Conservation (phyloP, 768 basidiomycete species). For the Tricholoma sp. region DNA sequence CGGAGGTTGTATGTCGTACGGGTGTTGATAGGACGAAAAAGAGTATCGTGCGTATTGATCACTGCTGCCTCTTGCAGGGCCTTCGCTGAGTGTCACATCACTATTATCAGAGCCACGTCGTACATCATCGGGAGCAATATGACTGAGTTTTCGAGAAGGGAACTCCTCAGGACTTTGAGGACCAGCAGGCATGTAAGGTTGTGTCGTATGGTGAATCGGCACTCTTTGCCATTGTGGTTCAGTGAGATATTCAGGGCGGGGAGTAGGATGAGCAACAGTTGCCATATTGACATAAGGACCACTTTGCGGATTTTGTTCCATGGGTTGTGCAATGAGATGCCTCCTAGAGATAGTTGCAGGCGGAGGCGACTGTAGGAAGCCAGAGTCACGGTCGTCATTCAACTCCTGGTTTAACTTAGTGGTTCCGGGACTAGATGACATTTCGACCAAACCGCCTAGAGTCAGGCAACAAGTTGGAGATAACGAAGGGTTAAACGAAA, state of each 20-base stretch:
- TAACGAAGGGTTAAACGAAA: neutral
- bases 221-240: constrained; percentile 22
- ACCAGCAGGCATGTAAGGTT: neutral
- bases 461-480: neutral
- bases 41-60: constrained; percentile 38
- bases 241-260: constrained; percentile 7
- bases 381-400: neutral
- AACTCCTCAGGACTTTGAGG: constrained; percentile 20
- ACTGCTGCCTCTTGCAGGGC: constrained; percentile 10
- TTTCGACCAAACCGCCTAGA: neutral
- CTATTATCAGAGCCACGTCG: constrained; percentile 31
- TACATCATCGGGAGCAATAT: constrained; percentile 8
- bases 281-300: constrained; percentile 5
- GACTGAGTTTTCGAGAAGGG: constrained; percentile 19
- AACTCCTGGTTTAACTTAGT: neutral
- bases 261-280: constrained; percentile 7
- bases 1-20: constrained; percentile 57
- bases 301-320: neutral
- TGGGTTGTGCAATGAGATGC: neutral
- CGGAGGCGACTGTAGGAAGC: neutral
- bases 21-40: constrained; percentile 54
- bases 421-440: neutral
- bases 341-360: neutral
- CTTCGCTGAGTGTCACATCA: constrained; percentile 29
- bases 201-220: constrained; percentile 19